Base-by-base conservation (phyloP, 768 basidiomycete genomes). In the Pleurotus citrinopileatus region DNA sequence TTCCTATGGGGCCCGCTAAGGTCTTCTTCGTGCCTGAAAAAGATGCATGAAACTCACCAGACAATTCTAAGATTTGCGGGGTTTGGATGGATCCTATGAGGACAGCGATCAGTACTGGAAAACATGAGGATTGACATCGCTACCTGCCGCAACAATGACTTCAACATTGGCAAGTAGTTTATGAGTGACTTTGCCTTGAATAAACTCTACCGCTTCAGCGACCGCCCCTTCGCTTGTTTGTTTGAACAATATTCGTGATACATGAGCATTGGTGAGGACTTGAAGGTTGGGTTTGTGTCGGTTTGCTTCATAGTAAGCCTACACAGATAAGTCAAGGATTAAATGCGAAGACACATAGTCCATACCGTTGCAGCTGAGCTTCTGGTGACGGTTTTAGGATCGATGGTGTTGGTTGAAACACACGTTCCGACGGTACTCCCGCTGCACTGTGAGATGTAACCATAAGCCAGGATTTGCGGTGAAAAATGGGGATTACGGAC, bases 301-400 rank as follows among this genome's bases (percentile, higher is more conserved):
- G 25, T 77, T 68, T 3, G 77, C 73, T 61, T 80, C 79, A 61
- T 82, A 78, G 68, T 83, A 83, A 6, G 76, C 81, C 4, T 80
- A 10, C 9, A 4, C 13, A 17, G 20, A 40, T 38, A 34, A 34
- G 9, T 34, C n/a, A n/a, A 34, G n/a, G 32, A 34, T 9, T 34
- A n/a, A n/a, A n/a, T n/a, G 10, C 9, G 27, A 52, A 6, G 36
- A 19, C 13, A 7, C 13, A 5, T 12, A 13, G n/a, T 17, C 7
- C 50, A 10, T 15, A 52, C 50, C 50, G 50, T 25, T 22, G 50
- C 50, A 12, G 50, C 12, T 15, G 50, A 52, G 27, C 50, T 38
- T 12, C 50, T 29, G 12, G 50, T 52, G 15, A 13, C 15, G n/a
- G 32, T 42, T 25, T 36, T 17, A 13, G 50, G 34, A 23, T 52